A percentile compares a stretch with the other conserved stretches of the same genome.
phyloP scores from a whole-genome alignment of 495 filamentous ascomycete species.

The Wilcoxina mikolae region DNA sequence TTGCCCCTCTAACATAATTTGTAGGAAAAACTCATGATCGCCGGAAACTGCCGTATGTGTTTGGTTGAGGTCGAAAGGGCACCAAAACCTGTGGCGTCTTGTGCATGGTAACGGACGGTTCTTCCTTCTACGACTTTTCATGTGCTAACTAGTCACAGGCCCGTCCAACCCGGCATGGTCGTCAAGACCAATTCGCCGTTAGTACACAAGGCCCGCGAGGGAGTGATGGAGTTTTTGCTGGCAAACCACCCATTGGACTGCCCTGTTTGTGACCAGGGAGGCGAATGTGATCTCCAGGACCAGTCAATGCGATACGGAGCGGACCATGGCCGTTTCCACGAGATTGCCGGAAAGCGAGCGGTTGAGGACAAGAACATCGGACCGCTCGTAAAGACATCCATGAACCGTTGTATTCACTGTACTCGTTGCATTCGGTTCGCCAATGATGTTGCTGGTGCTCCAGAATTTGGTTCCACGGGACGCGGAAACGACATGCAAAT shows the following conservation, averaged over 20 bases:
- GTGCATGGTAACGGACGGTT: slow-evolving; percentile 47
- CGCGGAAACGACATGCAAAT: slow-evolving; percentile 96
- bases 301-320: slow-evolving; percentile 98
- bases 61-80: slow-evolving; percentile 90
- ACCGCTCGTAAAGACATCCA: slow-evolving; percentile 98
- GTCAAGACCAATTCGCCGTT: slow-evolving; percentile 95
- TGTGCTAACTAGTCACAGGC: slow-evolving; percentile 34
- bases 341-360: slow-evolving; percentile 83
- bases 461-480: slow-evolving; percentile 83
- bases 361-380: slow-evolving; percentile 99
- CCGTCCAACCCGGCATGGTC: slow-evolving; percentile 94
- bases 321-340: slow-evolving; percentile 91
- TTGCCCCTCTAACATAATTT: slow-evolving; percentile 6
- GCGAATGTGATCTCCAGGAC: slow-evolving; percentile 96
- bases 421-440: slow-evolving; percentile 94
- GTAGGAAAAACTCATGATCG: slow-evolving; percentile 76
- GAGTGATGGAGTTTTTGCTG: slow-evolving; percentile 96
- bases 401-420: slow-evolving; percentile 99
- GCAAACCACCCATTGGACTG: slow-evolving; percentile 97
- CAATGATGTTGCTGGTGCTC: slow-evolving; percentile 90
- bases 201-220: slow-evolving; percentile 91
- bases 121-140: slow-evolving; percentile 9
- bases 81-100: slow-evolving; percentile 94
- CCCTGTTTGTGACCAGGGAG: slow-evolving; percentile 95
- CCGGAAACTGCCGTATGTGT: slow-evolving; percentile 99